Evolutionary conservation across 331 rosid species (phyloP), one percentile per base, ranked within the genome.

Genomic region (Cydonia oblonga): DNA sequence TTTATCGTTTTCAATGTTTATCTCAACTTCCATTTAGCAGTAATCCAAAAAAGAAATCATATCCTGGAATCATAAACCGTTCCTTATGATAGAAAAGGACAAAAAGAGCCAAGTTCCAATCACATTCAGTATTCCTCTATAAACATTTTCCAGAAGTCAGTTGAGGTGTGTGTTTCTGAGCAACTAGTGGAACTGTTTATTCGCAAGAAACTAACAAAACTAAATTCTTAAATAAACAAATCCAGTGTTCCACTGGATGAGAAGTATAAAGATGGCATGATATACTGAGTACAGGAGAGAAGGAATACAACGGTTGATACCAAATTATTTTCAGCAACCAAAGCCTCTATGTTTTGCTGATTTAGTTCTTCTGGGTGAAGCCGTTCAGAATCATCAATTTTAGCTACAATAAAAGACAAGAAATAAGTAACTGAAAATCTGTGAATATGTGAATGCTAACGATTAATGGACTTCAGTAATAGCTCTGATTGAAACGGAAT

Each of bases 331-430:
- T 95, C 98, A 16, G 98, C 97, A 83, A 95, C 96, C 85, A 95
- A 78, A 64, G 98, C 98, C 85, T 95, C 97, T 80, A 95, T 95
- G 73, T 88, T 95, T 74, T 95, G 98, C 69, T 95, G 98, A 81
- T 95, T 95, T 79, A 95, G 82, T 85, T 95, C 98, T 80, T 95
- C 98, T n/a, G 98, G 98, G 65, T 93, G 92, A 68, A 95, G 96
- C 66, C 90, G 88, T 71, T 95, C 98, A 4, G 96, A 88, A 74
- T 89, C 93, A 72, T 83, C 92, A 81, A 95, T 81, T 85, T 85
- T 91, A 58, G 85, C 97, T 93, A 69, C 81, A 70, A 65, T 26
- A 29, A 20, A 44, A 72, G n/a, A 66, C 35, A 58, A 51, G 38
- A 69, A 33, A 9, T 42, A 46, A 12, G 19, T 64, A 29, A 46